Evolutionary conservation across 139 green algal species (phyloP), one percentile per base, ranked within the genome.

Genomic region (Asterochloris erici): DNA sequence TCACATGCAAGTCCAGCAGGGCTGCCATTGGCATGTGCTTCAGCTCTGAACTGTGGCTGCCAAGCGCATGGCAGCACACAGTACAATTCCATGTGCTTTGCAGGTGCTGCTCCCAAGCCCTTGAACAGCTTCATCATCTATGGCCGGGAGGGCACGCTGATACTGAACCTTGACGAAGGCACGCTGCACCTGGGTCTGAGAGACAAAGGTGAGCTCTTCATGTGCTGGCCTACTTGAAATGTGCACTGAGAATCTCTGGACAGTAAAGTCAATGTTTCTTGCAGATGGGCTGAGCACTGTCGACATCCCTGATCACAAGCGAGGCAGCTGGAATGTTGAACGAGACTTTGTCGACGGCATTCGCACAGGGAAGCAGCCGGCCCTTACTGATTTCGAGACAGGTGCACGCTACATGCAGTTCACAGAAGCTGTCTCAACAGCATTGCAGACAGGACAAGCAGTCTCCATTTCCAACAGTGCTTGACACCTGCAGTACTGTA

Each of bases 391-490:
- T 38, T 85, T 87, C 38, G 63, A 28, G 13, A 79, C 69, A 0
- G 85, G 77, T 16, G 54, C 79, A 12, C 75, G 76, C 9, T 89
- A 89, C 82, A 89, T 89, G 85, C 79, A 89, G 74, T 89, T 89
- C 77, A 87, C 85, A 24, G 63, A 84, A 29, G 85, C 85, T 11
- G 85, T 89, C 54, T 63, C 85, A 0, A 28, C 62, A 19, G 85
- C 79, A 79, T 63, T 38, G 15, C 69, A 83, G 29, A 85, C 60
- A 28, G 85, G 85, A 13, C 68, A 60, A 17, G 68, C 68, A 0
- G 82, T 89, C 54, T 6, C 38, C 2, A 54, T 54, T 54, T 10
- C 6, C 38, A 54, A 54, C 38, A 54, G 38, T 54, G 38, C 38
- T 54, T 54, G 6, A 54, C 38, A 54, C 6, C 38, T 54, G 38